A percentile compares a stretch with the other conserved stretches of the same genome.
Evolutionary conservation across 2,329 filamentous ascomycete species (phyloP).

Genomic region (Colletotrichum orbiculare): DNA sequence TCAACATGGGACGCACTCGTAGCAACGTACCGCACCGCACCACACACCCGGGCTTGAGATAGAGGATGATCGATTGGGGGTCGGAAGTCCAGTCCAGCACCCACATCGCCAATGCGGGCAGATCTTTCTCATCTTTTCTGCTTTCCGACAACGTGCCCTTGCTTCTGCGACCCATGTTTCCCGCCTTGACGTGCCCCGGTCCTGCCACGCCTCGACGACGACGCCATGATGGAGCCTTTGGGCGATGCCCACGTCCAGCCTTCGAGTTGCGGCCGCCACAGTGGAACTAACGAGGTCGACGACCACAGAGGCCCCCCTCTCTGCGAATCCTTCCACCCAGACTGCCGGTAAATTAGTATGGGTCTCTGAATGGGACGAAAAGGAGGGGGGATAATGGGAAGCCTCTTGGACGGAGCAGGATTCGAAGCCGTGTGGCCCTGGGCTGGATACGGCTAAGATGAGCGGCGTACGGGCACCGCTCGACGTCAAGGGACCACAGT

Average conservation of each 20-base stretch:
- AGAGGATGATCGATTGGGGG: neutral
- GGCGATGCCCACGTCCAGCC: too few species aligned
- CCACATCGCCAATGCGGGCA: constrained; percentile 2
- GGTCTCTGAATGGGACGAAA: neutral
- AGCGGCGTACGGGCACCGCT: neutral
- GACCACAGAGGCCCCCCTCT: too few species aligned
- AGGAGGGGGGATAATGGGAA: neutral
- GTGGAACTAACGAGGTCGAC: too few species aligned
- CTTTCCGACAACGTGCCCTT: neutral
- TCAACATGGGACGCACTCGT: neutral
- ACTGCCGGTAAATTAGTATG: constrained; percentile 3
- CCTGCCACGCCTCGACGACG: too few species aligned
- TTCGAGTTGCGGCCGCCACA: too few species aligned
- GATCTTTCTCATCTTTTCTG: neutral
- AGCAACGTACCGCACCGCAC: neutral
- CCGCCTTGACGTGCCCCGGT: neutral
- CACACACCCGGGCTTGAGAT: neutral
- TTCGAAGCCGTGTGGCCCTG: neutral
- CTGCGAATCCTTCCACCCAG: constrained; percentile 1
- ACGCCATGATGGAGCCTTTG: too few species aligned
- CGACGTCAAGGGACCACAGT: neutral
- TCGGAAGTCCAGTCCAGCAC: constrained; percentile 1
- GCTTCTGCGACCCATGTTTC: neutral
- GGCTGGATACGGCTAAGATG: constrained; percentile 17
- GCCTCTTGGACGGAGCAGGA: neutral